phyloP scores from a whole-genome alignment of 192 early-diverging fungal genomes.

The Gaertneriomyces semiglobifer region DNA sequence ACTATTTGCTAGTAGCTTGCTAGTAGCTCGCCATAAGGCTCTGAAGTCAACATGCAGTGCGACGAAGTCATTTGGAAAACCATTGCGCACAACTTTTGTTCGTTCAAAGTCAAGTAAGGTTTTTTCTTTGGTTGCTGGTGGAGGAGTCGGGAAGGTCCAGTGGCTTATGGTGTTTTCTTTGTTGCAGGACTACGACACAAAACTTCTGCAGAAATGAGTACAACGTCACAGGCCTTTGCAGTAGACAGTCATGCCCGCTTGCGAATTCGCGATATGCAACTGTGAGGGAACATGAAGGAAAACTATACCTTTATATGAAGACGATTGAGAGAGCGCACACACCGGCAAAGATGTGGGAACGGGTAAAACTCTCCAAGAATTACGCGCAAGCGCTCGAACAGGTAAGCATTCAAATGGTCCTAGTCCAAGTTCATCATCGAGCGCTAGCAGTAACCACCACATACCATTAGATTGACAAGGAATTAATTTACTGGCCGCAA shows the following conservation, averaged over 20 bases:
- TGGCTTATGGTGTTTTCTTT: not conserved
- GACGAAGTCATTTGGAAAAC: constrained; percentile 84
- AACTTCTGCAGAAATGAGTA: constrained; percentile 95
- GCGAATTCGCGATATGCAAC: constrained; percentile 96
- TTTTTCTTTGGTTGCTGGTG: not conserved
- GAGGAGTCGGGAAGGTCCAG: not conserved
- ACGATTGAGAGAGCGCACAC: constrained; percentile 93
- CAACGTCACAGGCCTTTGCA: constrained; percentile 96
- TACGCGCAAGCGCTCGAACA: constrained; percentile 80
- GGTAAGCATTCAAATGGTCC: constrained; percentile 28
- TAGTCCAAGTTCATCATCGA: too few species aligned
- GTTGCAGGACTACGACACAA: constrained; percentile 68
- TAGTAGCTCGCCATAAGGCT: too few species aligned
- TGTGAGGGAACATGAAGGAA: constrained; percentile 78
- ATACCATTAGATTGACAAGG: constrained; percentile 71
- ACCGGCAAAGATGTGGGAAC: constrained; percentile 92
- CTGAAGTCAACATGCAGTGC: constrained; percentile 24
- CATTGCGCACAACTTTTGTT: constrained; percentile 95
- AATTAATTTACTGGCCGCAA: constrained; percentile 87
- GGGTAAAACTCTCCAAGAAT: constrained; percentile 83
- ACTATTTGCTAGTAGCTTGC: too few species aligned
- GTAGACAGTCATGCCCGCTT: constrained; percentile 88
- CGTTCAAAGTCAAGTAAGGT: constrained; percentile 93
- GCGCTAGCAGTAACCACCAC: not conserved
- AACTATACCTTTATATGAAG: constrained; percentile 88